phyloP scores from a whole-genome alignment of 2,329 filamentous ascomycete species.

The Falciphora oryzae region DNA sequence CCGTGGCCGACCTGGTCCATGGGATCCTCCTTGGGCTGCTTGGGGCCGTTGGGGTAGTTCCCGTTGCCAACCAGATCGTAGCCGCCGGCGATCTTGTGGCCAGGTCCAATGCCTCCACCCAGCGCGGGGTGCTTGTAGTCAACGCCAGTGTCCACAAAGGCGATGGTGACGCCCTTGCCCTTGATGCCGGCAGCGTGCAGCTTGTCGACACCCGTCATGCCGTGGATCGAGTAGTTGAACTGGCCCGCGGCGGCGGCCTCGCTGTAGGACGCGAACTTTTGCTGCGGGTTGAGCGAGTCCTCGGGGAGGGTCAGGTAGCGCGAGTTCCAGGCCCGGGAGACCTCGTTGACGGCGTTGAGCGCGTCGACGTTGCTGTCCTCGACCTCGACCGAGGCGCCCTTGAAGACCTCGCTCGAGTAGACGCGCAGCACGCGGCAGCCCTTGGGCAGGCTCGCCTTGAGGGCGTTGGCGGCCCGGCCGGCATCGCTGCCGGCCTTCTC shows the following conservation, averaged over 20 bases:
- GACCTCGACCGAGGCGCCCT: constrained; percentile 18
- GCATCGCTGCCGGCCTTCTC: too few species aligned
- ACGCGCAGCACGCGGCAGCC: not conserved
- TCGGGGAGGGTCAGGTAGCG: constrained; percentile 1
- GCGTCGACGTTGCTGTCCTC: constrained; percentile 17
- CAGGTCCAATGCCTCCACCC: constrained; percentile 39
- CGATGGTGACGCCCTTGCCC: constrained; percentile 13
- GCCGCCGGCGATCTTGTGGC: constrained; percentile 35
- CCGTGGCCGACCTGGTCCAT: constrained; percentile 32
- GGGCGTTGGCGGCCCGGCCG: not conserved
- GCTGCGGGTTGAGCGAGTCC: constrained; percentile 1
- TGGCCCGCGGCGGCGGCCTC: constrained; percentile 4
- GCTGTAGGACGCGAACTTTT: constrained; percentile 4
- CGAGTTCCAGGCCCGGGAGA: constrained; percentile 1
- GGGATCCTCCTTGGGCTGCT: constrained; percentile 26
- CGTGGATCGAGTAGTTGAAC: constrained; percentile 12
- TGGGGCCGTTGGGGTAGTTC: constrained; percentile 7
- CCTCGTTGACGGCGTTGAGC: constrained; percentile 12
- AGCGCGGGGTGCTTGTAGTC: constrained; percentile 19
- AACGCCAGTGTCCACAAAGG: constrained; percentile 13
- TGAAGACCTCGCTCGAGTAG: constrained; percentile 16
- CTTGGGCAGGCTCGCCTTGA: not conserved
- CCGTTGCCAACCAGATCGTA: constrained; percentile 36
- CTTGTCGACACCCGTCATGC: constrained; percentile 13
- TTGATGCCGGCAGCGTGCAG: constrained; percentile 13